Evolutionary conservation across 768 basidiomycete species (phyloP), one percentile per base, ranked within the genome.

Genomic region (Kwoniella sp.): DNA sequence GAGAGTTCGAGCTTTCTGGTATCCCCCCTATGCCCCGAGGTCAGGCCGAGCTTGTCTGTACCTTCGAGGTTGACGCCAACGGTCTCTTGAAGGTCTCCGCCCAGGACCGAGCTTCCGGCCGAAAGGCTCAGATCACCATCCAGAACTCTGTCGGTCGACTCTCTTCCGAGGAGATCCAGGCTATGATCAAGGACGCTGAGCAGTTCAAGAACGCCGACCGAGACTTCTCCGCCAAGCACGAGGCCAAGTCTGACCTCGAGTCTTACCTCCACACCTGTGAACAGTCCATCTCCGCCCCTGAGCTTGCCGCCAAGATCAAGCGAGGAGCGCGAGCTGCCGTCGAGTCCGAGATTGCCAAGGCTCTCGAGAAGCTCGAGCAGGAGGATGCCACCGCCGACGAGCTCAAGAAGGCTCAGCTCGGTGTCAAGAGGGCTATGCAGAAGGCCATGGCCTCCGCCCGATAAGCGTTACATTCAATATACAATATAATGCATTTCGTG

Each of bases 171-270:
- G 96, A 99, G 86, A 99, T 99, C 70, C 94, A 97, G 79, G 94
- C 98, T 84, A 98, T 98, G 96, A 96, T 98, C 86, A 93, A 94
- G 86, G 95, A 98, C 79, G 92, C 96, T 59, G 95, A 98, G 83
- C 92, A 93, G 82, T 80, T 78, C 79, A 78, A 78, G 74, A 73
- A 74, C 70, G 75, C 77, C 72, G 82, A 83, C 81, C 96, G 93
- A 85, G 96, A 98, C 82, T 98, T 95, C 87, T 91, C 92, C 69
- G 89, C 94, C 61, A 91, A 91, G 72, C 96, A 99, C 81, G 94
- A 98, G 84, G 93, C 96, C 69, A 96, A 94, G 83, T 91, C 93
- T 54, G 94, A 97, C 83, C 90, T 98, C 67, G 96, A 99, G 85
- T 88, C 92, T 38, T 97, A 97, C 85, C 86, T 99, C 78, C 92